These are phyloP conservation scores for Coemansia asiatica DNA, from an alignment of 192 early-diverging fungal species.

Conservation along the genomic window DNA sequence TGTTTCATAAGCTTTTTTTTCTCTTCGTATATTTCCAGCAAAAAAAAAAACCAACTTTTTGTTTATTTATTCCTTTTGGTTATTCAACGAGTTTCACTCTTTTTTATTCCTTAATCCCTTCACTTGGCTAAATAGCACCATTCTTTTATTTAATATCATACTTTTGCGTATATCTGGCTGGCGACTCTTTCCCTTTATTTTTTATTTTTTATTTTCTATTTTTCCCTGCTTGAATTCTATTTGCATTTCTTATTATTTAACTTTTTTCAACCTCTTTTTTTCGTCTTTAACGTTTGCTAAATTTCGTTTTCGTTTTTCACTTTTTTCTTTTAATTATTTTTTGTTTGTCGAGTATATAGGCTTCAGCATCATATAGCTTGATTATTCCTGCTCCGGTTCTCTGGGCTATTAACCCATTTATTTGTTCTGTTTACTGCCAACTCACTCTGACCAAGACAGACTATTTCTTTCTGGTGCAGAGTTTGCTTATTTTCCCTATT, in stretches of 20 bases:
- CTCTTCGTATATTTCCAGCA: no score
- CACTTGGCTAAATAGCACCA: background rate
- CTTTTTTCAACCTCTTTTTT: background rate
- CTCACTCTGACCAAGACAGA: background rate
- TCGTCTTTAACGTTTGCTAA: background rate
- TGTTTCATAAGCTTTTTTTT: background rate
- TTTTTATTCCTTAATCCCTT: no score
- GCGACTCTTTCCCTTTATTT: background rate
- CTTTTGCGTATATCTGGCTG: background rate
- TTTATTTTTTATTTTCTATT: background rate
- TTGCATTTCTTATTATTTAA: background rate
- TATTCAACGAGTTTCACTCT: no score
- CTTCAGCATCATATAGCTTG: constrained; percentile 4
- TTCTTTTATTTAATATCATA: background rate
- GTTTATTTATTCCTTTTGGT: background rate
- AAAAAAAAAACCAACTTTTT: background rate
- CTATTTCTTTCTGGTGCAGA: no score
- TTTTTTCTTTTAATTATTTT: background rate
- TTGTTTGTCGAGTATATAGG: background rate
- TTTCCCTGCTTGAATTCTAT: background rate
- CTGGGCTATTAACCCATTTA: constrained; percentile 2
- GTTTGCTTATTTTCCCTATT: background rate
- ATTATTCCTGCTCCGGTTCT: constrained; percentile 8
- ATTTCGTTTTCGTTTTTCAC: background rate
- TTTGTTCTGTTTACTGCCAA: background rate